phyloP scores from a whole-genome alignment of 352 stramenopile species.

The Phytopythium ostracodes region DNA sequence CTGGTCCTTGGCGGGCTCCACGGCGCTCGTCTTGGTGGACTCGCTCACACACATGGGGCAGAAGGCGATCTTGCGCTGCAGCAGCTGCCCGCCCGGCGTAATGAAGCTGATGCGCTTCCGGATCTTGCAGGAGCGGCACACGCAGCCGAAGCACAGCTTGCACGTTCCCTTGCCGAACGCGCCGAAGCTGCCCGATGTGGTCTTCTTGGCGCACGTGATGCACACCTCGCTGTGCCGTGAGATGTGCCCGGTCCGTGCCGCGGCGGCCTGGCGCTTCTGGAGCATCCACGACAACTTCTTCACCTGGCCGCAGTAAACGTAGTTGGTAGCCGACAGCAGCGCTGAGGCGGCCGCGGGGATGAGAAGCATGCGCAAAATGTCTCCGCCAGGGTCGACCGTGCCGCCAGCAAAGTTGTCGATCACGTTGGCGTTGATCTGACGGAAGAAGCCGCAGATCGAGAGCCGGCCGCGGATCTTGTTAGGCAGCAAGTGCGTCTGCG shows the following conservation, averaged over 20 bases:
- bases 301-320: conserved; percentile 27
- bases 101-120: conserved; percentile 38
- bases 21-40: conserved; percentile 25
- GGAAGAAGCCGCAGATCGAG: conserved; percentile 24
- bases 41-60: conserved; percentile 38
- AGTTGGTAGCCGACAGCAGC: conserved; percentile 12
- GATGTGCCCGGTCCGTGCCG: neutral
- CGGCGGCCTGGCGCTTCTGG: conserved; percentile 8
- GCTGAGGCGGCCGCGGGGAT: conserved; percentile 5
- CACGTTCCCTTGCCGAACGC: conserved; percentile 16
- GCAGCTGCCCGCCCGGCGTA: conserved; percentile 18
- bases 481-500: conserved; percentile 9
- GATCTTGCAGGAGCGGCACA: conserved; percentile 34
- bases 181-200: conserved; percentile 12
- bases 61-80: conserved; percentile 34
- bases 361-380: conserved; percentile 5
- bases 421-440: conserved; percentile 7
- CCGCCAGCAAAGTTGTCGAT: conserved; percentile 29
- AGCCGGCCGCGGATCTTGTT: conserved; percentile 15
- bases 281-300: conserved; percentile 38
- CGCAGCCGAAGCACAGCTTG: conserved; percentile 19
- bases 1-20: conserved; percentile 21
- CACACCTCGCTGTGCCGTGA: conserved; percentile 4
- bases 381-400: conserved; percentile 16
- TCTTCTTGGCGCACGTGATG: conserved; percentile 18